Base-by-base conservation (phyloP, 2,329 filamentous ascomycete species). In the Aphanoascus verrucosus region DNA sequence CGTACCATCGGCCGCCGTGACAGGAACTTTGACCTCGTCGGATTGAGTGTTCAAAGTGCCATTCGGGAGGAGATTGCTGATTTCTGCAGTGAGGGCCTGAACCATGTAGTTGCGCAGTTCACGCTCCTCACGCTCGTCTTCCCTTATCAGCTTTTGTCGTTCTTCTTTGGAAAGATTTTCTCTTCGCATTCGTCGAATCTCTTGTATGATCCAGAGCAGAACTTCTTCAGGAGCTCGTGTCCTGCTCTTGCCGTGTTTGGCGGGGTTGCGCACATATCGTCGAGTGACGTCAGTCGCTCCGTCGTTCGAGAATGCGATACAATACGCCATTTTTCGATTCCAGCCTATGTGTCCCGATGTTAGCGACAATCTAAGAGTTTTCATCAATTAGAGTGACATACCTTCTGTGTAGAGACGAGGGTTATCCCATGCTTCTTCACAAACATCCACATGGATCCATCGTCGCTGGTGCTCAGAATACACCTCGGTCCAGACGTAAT, bases 401-500 rank as follows among this genome's bases (percentile, higher is more conserved):
- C 80, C 91, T 70, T 96, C 88, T 5, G 88, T 83, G 70, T 97
- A 97, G 8, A 97, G 78, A 44, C 87, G 80, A 49, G 93, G 93
- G 64, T 91, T 89, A 67, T 98, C 93, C 89, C 90, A 97, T 1
- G 87, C 83, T 65, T 91, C 91, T 67, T 97, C 93, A 64, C 91
- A 96, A 34, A 85, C 84, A 68, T 98, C 93, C 41, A 96, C 89
- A 61, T 97, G 91, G n/a, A 97, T 79, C 93, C 93, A 98, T 66
- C 89, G 82, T 68, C 86, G 84, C 65, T 91, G 85, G 70, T 95
- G 89, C 58, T 93, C 87, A 1, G 90, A 96, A 72, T 95, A 98
- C 12, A 97, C 85, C 64, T 97, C 93, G 0, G 90, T 95, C 93
- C 93, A 98, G 23, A 96, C 88, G 65, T 96, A 88, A 67, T 97